These are phyloP conservation scores for Brassica nigra DNA, from an alignment of 345 rosid species.

Conservation along the genomic window DNA sequence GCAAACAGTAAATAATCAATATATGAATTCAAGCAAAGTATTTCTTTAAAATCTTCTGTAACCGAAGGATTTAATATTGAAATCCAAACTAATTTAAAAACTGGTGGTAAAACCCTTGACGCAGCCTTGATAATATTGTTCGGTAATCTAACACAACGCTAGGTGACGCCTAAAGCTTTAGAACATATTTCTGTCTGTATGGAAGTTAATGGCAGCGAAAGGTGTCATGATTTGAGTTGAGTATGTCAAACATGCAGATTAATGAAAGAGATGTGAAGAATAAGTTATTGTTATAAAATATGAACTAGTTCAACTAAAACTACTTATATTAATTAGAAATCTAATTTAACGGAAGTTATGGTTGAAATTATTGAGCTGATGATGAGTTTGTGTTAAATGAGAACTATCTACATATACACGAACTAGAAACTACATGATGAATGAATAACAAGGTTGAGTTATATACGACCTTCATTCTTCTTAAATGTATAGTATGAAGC, in stretches of 20 bases:
- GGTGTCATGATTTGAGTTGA: not conserved
- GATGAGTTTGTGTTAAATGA: not conserved
- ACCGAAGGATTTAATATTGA: not conserved
- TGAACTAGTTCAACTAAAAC: not conserved
- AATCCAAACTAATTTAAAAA: not conserved
- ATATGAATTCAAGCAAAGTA: not conserved
- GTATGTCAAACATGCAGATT: not conserved
- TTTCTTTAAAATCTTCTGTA: not conserved
- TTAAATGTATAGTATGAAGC: not conserved
- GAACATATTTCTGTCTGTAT: not conserved
- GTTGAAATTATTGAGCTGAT: not conserved
- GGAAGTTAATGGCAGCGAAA: not conserved
- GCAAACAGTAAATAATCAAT: not conserved
- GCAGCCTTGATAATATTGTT: not conserved
- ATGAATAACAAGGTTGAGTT: constrained; percentile 69
- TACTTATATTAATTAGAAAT: not conserved
- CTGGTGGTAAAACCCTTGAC: not conserved
- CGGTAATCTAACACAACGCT: not conserved
- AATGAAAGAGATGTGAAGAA: not conserved
- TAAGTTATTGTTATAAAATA: not conserved
- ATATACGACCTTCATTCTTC: not conserved
- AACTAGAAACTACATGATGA: not conserved
- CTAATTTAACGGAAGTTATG: not conserved
- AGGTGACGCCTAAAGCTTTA: not conserved
- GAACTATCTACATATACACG: not conserved